Evolutionary conservation across 345 rosid genomes (phyloP), one percentile per base, ranked within the genome.

Genomic region (Citrus cavaleriei): DNA sequence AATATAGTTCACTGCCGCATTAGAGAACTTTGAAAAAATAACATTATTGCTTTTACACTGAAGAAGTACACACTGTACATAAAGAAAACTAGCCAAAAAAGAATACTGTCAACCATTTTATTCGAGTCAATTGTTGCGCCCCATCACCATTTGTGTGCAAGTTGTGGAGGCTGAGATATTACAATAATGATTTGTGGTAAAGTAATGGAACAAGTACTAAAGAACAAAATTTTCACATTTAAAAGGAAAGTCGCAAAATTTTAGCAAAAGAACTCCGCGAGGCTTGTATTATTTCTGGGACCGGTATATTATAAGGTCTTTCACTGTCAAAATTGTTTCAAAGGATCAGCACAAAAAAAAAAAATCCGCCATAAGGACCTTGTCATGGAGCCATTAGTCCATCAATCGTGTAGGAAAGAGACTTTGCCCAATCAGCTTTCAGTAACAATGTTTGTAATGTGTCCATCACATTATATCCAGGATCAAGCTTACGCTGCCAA

Each of bases 401-500:
- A 21, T 93, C 98, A n/a, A 96, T 87, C 10, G 99, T 96, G 89
- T 94, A 91, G 25, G 98, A 91, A 80, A 94, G 98, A 68, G 97
- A 88, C 75, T 93, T 92, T 6, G 93, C 92, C 99, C 99, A 94
- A 85, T 97, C 99, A 7, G 90, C 92, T 85, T 86, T 90, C 19
- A 93, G 92, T 60, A 97, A 85, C 82, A 97, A 84, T 7, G 89
- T 84, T 81, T 93, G 98, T 68, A 97, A 84, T 2, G 97, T 94
- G 8, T 83, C 85, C 98, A 97, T 94, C 72, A 97, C 93, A 72
- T 97, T 89, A 77, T 93, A 97, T 67, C 82, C 86, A 7, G 98
- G 99, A 87, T 94, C 98, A 2, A 97, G 97, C 85, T 97, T 97
- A 80, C 95, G 81, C 79, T 97, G 98, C 99, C 99, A 97, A 35